A percentile compares a stretch with the other conserved stretches of the same genome.
Evolutionary conservation across 2,329 filamentous ascomycete species (phyloP).

Genomic region (Tolypocladium capitatum): DNA sequence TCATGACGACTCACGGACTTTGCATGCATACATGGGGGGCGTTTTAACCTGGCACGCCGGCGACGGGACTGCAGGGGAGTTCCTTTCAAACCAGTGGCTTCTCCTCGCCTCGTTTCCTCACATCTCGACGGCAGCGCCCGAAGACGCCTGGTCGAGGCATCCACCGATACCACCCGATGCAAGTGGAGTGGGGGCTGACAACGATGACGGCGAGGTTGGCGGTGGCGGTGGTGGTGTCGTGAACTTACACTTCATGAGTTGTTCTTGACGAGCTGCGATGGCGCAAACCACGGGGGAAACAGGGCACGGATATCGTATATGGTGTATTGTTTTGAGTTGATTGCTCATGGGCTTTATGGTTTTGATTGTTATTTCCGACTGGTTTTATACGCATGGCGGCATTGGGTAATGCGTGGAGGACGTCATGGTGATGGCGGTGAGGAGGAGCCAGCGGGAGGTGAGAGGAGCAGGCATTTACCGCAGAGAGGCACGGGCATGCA

Average conservation of each 20-base stretch:
- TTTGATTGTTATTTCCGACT: background rate
- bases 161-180: background rate
- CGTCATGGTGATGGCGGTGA: background rate
- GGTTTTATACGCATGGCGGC: background rate
- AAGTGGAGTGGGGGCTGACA: background rate
- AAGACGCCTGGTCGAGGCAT: background rate
- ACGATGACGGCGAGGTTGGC: background rate
- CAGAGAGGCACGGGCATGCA: background rate
- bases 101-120: background rate
- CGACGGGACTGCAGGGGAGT: background rate
- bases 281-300: background rate
- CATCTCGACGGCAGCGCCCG: background rate
- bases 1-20: constrained; percentile 1
- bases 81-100: background rate
- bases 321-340: constrained; percentile 3
- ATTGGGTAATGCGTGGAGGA: constrained; percentile 6
- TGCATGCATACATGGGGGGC: background rate
- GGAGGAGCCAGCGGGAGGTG: background rate
- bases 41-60: background rate
- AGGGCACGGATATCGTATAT: background rate
- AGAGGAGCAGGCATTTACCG: background rate
- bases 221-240: background rate
- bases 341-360: constrained; percentile 2
- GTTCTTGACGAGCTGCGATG: constrained; percentile 1
- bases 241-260: background rate